Evolutionary conservation across 352 stramenopile genomes (phyloP).

Genomic region (Lagenidium sp.): DNA sequence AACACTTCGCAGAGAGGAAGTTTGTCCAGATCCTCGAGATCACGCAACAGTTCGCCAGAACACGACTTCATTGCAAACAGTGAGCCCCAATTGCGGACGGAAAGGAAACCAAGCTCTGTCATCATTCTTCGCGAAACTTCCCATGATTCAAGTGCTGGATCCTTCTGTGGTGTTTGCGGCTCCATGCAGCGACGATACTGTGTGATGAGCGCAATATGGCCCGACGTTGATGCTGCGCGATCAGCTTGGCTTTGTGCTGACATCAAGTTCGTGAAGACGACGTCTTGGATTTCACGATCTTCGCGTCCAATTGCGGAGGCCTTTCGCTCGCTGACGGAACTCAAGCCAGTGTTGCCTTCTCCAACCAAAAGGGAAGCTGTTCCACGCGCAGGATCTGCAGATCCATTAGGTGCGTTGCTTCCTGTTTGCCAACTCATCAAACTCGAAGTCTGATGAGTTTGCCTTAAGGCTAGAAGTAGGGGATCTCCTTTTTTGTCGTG

Average conservation of each 20-base stretch:
- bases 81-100: conserved; percentile 77
- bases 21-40: conserved; percentile 68
- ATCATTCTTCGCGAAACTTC: conserved; percentile 76
- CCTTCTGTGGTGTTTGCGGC: conserved; percentile 39
- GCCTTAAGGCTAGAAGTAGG: conserved; percentile 50
- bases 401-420: no score
- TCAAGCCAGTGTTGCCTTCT: conserved; percentile 73
- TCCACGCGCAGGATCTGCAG: no score
- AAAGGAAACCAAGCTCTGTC: conserved; percentile 75
- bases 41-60: conserved; percentile 38
- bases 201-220: not conserved
- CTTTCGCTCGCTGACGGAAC: conserved; percentile 50
- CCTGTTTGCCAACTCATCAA: conserved; percentile 60
- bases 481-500: conserved; percentile 28
- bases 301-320: conserved; percentile 38
- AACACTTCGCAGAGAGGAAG: conserved; percentile 72
- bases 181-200: conserved; percentile 16
- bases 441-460: conserved; percentile 40
- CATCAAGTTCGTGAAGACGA: conserved; percentile 59
- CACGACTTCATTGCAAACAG: conserved; percentile 70
- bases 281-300: conserved; percentile 40
- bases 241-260: conserved; percentile 50
- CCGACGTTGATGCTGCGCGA: conserved; percentile 6
- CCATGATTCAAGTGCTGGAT: conserved; percentile 52
- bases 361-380: no score